Base-by-base conservation (phyloP, 768 basidiomycete species). In the Obba rivulosa region DNA sequence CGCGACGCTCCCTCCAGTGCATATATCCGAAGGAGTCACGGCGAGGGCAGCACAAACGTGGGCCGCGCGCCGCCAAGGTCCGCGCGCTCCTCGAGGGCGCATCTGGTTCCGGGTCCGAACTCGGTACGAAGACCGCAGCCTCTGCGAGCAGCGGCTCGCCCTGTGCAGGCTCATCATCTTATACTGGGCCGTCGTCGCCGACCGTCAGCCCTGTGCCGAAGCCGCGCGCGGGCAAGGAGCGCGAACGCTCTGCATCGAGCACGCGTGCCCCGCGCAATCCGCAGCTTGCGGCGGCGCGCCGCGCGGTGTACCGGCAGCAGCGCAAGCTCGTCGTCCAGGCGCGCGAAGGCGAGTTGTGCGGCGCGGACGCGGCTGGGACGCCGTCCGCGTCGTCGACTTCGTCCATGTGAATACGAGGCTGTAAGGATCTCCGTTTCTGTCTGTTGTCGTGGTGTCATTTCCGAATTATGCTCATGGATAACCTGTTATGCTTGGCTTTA, bases 11-110 rank as follows among this genome's bases (percentile, higher is more conserved):
- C 25, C 69, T 74, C 45, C 61, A 65, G 38, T 76, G 75, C 56
- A 69, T 66, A 43, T 75, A 75, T 56, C 75, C 75, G n/a, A 74
- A 72, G 43, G 73, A 76, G 49, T 75, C 72, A 10, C 69, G 70
- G 41, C 67, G 75, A 25, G 75, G 75, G 3, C 72, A 75, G 51
- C 74, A 76, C 60, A 68, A 74, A 41, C 57, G 62, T 17, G 47
- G 44, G 9, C 52, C 58, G 37, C 59, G 60, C 50, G 54, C 56
- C 36, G 51, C 46, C 23, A 53, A 51, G 34, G 51, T 60, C 23
- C 42, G 54, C 41, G 57, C 57, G 0, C 52, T 52, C 48, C 40
- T 41, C 2, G 45, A 41, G 8, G 48, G n/a, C 17, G 35, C 41
- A 28, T 10, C 43, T 42, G 28, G 31, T 2, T 39, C 43, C 1